Evolutionary conservation across 345 rosid species (phyloP).

Genomic region (Raphanus raphanistrum): DNA sequence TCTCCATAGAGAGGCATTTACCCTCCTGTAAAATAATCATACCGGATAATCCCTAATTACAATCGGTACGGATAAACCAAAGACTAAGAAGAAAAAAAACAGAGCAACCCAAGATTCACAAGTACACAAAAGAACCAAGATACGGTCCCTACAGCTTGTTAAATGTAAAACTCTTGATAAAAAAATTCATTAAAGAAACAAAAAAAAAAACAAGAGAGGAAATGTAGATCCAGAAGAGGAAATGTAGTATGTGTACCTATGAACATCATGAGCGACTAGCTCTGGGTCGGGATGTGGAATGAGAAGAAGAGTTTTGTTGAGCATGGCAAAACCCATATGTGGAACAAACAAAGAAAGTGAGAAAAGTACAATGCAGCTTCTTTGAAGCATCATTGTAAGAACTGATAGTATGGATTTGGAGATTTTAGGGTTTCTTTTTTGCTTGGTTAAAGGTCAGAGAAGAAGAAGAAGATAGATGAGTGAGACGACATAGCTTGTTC

Average conservation of each 20-base stretch:
- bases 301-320: constrained; percentile 61
- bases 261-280: constrained; percentile 72
- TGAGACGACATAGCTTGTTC: constrained; percentile 25
- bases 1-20: constrained; percentile 78
- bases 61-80: constrained; percentile 11
- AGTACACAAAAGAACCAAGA: neutral
- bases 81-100: neutral
- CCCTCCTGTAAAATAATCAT: constrained; percentile 54
- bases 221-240: constrained; percentile 4
- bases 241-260: constrained; percentile 49
- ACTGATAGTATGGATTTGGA: neutral
- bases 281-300: constrained; percentile 77
- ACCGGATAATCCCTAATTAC: neutral
- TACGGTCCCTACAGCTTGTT: neutral
- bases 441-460: constrained; percentile 2
- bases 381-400: constrained; percentile 36
- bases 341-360: constrained; percentile 46
- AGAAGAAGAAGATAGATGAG: constrained; percentile 15
- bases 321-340: constrained; percentile 43
- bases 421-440: neutral
- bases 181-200: neutral
- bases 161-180: neutral
- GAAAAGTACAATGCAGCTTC: constrained; percentile 55
- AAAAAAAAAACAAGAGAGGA: constrained; percentile 4
- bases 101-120: constrained; percentile 4